Percentiles rank a stretch among this genome's conserved stretches.
These are phyloP conservation scores for Wickerhamiella australiensis DNA, from an alignment of 805 yeast genomes.

Conservation along the genomic window DNA sequence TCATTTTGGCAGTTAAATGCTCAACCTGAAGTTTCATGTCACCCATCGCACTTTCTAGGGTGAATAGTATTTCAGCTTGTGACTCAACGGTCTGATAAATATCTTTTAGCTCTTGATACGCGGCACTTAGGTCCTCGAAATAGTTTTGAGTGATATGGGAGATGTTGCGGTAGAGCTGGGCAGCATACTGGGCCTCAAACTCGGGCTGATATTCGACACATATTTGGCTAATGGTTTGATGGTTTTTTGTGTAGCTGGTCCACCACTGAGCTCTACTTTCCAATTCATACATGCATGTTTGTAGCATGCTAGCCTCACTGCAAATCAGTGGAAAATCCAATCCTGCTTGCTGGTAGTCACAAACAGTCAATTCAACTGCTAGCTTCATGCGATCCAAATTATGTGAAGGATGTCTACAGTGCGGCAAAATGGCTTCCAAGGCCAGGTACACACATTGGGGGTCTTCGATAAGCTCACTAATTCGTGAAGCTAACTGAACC, in stretches of 20 bases:
- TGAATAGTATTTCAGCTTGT: neutral
- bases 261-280: constrained; percentile 42
- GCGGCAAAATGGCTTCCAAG: constrained; percentile 20
- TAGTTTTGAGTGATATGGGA: neutral
- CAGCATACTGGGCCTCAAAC: constrained; percentile 15
- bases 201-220: constrained; percentile 30
- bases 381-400: constrained; percentile 19
- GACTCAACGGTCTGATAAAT: neutral
- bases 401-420: constrained; percentile 20
- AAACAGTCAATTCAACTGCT: constrained; percentile 23
- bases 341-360: constrained; percentile 26
- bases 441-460: constrained; percentile 23
- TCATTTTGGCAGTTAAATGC: neutral
- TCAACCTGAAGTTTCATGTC: neutral
- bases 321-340: constrained; percentile 24
- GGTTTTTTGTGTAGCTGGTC: constrained; percentile 62
- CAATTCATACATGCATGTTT: constrained; percentile 21
- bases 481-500: constrained; percentile 14
- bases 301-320: neutral
- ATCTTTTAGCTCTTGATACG: neutral
- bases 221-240: constrained; percentile 39
- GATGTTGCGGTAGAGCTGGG: constrained; percentile 13
- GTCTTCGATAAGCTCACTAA: constrained; percentile 19
- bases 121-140: neutral
- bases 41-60: neutral